These are phyloP conservation scores for Trichoderma parareesei DNA, from an alignment of 495 filamentous ascomycete genomes.

Conservation along the genomic window DNA sequence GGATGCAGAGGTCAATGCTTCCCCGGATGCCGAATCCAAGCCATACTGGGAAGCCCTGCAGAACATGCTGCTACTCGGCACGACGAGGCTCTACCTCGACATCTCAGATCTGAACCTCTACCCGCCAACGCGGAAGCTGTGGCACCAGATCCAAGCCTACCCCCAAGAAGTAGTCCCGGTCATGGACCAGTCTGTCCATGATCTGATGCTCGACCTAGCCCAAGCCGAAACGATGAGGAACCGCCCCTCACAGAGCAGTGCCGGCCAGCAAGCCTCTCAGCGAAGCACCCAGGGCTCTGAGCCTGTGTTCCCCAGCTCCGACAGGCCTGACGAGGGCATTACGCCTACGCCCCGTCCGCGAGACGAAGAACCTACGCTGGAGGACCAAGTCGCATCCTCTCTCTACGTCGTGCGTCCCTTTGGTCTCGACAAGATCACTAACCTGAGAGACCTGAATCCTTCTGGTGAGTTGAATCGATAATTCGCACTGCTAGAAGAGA, in stretches of 20 bases:
- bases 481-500: slow-evolving; percentile 13
- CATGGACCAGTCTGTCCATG: slow-evolving; percentile 91
- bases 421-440: slow-evolving; percentile 78
- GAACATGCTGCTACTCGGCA: slow-evolving; percentile 79
- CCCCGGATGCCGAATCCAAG: slow-evolving; percentile 56
- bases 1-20: slow-evolving; percentile 58
- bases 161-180: slow-evolving; percentile 92
- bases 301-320: slow-evolving; percentile 65
- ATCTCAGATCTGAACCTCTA: slow-evolving; percentile 85
- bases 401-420: slow-evolving; percentile 82
- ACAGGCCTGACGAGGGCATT: slow-evolving; percentile 45
- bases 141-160: slow-evolving; percentile 88
- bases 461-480: slow-evolving; percentile 36
- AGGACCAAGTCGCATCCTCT: slow-evolving; percentile 57
- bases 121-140: slow-evolving; percentile 84
- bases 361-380: slow-evolving; percentile 29
- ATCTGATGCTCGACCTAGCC: slow-evolving; percentile 86
- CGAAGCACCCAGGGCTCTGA: slow-evolving; percentile 54
- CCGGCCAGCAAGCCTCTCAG: slow-evolving; percentile 31
- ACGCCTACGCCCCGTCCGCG: slow-evolving; percentile 22
- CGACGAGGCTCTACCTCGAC: slow-evolving; percentile 79
- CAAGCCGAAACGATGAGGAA: slow-evolving; percentile 62
- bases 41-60: slow-evolving; percentile 82
- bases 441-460: slow-evolving; percentile 92
- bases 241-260: slow-evolving; percentile 46